Conservation (phyloP, 164 flowering plant genomes). For the Berberis thunbergii region DNA sequence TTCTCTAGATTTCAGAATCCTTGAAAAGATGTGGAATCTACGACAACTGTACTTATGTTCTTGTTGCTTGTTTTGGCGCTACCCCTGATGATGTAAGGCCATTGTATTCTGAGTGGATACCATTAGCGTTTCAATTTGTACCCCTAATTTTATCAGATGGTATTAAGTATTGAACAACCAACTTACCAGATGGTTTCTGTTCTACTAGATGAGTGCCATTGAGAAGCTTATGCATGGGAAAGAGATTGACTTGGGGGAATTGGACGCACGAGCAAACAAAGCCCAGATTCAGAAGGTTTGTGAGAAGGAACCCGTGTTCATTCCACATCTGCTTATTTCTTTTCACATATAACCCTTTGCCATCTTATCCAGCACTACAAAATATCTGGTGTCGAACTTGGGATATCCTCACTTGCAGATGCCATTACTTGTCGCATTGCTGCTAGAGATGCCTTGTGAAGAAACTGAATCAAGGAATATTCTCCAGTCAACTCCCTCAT, state of each 20-base stretch:
- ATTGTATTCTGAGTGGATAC: neutral
- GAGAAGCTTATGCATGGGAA: constrained; percentile 61
- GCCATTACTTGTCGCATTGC: constrained; percentile 86
- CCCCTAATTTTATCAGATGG: neutral
- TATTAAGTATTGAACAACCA: neutral
- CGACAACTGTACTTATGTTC: constrained; percentile 50
- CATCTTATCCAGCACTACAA: constrained; percentile 64
- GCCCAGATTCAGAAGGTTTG: constrained; percentile 78
- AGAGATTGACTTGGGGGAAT: constrained; percentile 65
- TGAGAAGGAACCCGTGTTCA: neutral
- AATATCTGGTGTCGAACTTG: constrained; percentile 57
- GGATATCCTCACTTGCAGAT: constrained; percentile 70
- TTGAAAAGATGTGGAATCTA: constrained; percentile 91
- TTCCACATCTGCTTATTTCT: neutral
- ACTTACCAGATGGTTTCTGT: neutral
- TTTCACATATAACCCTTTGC: neutral
- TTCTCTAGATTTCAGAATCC: constrained; percentile 73
- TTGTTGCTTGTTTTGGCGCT: constrained; percentile 76
- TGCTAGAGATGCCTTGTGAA: constrained; percentile 68
- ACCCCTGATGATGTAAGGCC: constrained; percentile 62
- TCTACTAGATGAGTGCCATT: constrained; percentile 44
- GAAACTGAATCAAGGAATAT: neutral
- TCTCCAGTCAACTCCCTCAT: neutral
- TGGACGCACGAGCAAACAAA: constrained; percentile 58
- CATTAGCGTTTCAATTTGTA: neutral